Evolutionary conservation across 345 rosid genomes (phyloP).

Genomic region (Durio zibethinus): DNA sequence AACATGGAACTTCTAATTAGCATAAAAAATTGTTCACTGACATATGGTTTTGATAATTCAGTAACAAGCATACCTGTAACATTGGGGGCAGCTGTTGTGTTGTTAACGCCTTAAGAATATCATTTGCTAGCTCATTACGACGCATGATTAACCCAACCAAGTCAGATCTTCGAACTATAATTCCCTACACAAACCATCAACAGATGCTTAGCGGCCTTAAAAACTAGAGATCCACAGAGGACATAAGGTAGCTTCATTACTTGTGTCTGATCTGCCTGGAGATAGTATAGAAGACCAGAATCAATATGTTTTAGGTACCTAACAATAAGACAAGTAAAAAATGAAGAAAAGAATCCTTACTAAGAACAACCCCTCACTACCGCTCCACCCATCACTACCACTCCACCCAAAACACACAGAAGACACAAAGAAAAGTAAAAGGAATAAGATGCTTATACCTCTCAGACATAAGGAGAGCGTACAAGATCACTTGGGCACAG

Average conservation of each 20-base stretch:
- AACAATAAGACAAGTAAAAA: slow-evolving; percentile 16
- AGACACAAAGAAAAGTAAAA: slow-evolving; percentile 4
- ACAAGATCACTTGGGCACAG: slow-evolving; percentile 91
- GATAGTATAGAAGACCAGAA: slow-evolving; percentile 84
- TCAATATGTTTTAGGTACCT: slow-evolving; percentile 79
- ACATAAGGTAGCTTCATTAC: slow-evolving; percentile 34
- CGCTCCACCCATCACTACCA: neutral
- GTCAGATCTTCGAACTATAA: slow-evolving; percentile 75
- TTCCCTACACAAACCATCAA: slow-evolving; percentile 50
- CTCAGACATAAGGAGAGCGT: slow-evolving; percentile 97
- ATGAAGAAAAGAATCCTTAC: slow-evolving; percentile 10
- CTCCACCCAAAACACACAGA: slow-evolving; percentile 9
- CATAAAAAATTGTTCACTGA: slow-evolving; percentile 5
- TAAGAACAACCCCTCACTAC: slow-evolving; percentile 7
- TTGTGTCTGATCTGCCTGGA: slow-evolving; percentile 82
- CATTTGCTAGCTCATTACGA: slow-evolving; percentile 90
- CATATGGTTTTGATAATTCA: slow-evolving; percentile 9
- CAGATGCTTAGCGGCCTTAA: slow-evolving; percentile 17
- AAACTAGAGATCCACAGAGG: slow-evolving; percentile 7
- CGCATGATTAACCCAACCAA: slow-evolving; percentile 89
- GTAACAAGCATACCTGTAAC: slow-evolving; percentile 57
- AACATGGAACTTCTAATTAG: slow-evolving; percentile 13
- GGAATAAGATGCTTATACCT: slow-evolving; percentile 42
- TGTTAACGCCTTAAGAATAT: slow-evolving; percentile 69
- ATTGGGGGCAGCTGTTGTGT: slow-evolving; percentile 78